Base-by-base conservation (phyloP, 164 flowering plant genomes). In the Stephania yunnanensis region DNA sequence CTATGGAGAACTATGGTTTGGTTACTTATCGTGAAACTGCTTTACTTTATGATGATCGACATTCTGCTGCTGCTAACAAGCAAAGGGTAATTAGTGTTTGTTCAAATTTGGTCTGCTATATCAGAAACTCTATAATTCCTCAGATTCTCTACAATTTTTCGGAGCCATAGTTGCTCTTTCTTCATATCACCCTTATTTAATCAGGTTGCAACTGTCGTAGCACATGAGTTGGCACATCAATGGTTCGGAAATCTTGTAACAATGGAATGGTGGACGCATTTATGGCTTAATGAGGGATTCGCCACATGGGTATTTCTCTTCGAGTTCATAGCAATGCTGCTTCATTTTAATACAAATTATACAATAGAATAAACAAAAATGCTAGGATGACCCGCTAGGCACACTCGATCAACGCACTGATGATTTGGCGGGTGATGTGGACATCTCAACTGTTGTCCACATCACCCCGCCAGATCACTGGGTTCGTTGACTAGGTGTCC, bases 211-310 rank as follows among this genome's bases (percentile, higher is more conserved):
- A 86, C 86, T 75, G 94, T 90, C 46, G 98, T 95, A 42, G 98
- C 99, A 30, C 99, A 95, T 87, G 99, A 95, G 80, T 84, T 95
- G 72, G 99, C 98, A 15, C 99, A 95, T 71, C 99, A 95, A 73
- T 95, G 99, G 99, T 95, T 95, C 83, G 98, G 99, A 53, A 95
- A 95, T 85, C 99, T 95, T 80, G 98, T 95, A 36, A 95, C 99
- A 4, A 95, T 95, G 99, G 99, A 95, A 72, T 95, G 99, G 99
- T 95, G 99, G 99, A 93, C 97, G 0, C 95, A 95, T 80, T 84
- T 95, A 67, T 95, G 99, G 99, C 86, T 95, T 70, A 95, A 95
- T 82, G 99, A 95, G 83, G 99, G 99, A 53, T 95, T 95, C 79
- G 98, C 99, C 70, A 93, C 99, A 25, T 95, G 99, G 99, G 99